Conservation (phyloP, 2,329 filamentous ascomycete genomes). For the Penicillium capsulatum region DNA sequence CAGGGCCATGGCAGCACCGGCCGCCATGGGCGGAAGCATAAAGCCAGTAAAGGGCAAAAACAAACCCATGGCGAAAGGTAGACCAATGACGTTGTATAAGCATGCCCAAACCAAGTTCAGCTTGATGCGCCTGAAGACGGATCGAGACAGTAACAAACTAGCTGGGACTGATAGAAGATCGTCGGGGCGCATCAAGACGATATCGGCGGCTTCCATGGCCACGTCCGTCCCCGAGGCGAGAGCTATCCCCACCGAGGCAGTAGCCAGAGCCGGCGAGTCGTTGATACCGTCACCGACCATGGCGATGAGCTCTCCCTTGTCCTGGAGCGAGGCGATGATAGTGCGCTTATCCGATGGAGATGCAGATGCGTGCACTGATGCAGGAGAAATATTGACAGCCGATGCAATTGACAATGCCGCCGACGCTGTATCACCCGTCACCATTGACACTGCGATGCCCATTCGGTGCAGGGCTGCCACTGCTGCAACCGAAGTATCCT, state of each 20-base stretch:
- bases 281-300: slow-evolving; percentile 99
- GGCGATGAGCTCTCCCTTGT: slow-evolving; percentile 70
- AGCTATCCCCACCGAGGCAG: slow-evolving; percentile 87
- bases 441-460: slow-evolving; percentile 81
- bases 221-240: slow-evolving; percentile 92
- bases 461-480: slow-evolving; percentile 78
- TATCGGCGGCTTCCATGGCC: slow-evolving; percentile 92
- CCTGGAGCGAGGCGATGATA: slow-evolving; percentile 75
- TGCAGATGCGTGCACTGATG: slow-evolving; percentile 79
- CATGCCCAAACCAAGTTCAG: slow-evolving; percentile 90
- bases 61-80: slow-evolving; percentile 95
- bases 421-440: slow-evolving; percentile 84
- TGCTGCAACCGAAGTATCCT: slow-evolving; percentile 75
- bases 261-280: slow-evolving; percentile 90
- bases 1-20: slow-evolving; percentile 87
- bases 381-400: slow-evolving; percentile 71
- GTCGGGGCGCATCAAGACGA: slow-evolving; percentile 90
- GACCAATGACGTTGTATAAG: slow-evolving; percentile 82
- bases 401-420: slow-evolving; percentile 80
- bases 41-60: slow-evolving; percentile 86
- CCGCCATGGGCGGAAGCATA: slow-evolving; percentile 83
- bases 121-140: slow-evolving; percentile 90
- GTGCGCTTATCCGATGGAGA: slow-evolving; percentile 86
- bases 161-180: slow-evolving; percentile 92
- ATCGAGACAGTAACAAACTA: slow-evolving; percentile 72